Percentiles rank a stretch among this genome's conserved stretches.
These are phyloP conservation scores for Urostyla sp. DNA, from an alignment of 73 alveolate genomes.

Conservation along the genomic window DNA sequence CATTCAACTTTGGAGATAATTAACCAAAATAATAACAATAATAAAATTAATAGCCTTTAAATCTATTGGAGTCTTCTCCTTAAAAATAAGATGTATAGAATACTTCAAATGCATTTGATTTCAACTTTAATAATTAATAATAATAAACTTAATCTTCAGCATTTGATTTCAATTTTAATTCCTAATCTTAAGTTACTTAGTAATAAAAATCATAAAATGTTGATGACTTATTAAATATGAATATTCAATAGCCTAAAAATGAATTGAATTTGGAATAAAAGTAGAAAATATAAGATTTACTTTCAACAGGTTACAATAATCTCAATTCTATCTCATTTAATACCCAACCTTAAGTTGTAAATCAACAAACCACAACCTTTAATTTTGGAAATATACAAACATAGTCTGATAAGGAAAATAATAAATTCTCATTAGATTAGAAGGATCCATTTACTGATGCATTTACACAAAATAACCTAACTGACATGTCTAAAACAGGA, in stretches of 20 bases:
- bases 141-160: background rate
- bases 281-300: constrained; percentile 5
- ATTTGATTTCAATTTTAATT: background rate
- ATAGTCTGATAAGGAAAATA: background rate
- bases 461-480: background rate
- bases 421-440: background rate
- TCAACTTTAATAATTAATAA: background rate
- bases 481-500: background rate
- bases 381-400: background rate
- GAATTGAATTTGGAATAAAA: background rate
- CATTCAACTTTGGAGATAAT: background rate
- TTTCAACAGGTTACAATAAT: constrained; percentile 9
- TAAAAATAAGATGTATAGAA: no score
- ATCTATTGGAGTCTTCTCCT: no score
- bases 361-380: background rate
- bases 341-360: background rate
- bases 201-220: background rate
- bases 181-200: background rate
- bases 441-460: background rate
- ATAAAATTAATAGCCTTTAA: background rate
- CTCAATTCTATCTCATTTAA: background rate
- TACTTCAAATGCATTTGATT: constrained; percentile 33
- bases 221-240: background rate
- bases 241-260: background rate
- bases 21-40: background rate